Conservation (phyloP, 768 basidiomycete species). For the Serendipita indica region DNA sequence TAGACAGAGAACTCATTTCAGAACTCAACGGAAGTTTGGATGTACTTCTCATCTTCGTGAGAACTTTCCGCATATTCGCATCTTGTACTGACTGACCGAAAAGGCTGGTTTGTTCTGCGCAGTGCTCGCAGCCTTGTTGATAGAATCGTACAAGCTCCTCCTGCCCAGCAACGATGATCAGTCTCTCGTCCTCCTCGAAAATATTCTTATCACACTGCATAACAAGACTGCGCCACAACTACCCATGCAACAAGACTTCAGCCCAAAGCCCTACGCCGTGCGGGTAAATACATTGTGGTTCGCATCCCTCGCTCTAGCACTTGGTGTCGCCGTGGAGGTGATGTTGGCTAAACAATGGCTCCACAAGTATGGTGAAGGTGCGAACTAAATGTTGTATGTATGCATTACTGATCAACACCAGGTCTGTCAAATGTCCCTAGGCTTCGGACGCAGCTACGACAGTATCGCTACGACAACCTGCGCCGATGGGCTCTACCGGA, state of each 20-base stretch:
- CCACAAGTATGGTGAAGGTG: constrained; percentile 2
- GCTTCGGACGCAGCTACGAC: constrained; percentile 26
- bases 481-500: constrained; percentile 26
- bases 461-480: constrained; percentile 29
- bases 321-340: constrained; percentile 6
- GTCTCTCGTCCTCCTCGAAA: background rate
- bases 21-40: constrained; percentile 7
- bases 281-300: constrained; percentile 2
- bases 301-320: background rate
- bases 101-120: constrained; percentile 6
- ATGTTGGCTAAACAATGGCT: constrained; percentile 7
- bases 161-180: background rate
- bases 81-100: too few relatives aligned
- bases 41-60: constrained; percentile 5
- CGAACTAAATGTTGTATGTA: background rate
- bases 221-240: background rate
- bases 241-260: background rate
- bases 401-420: background rate
- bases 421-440: background rate
- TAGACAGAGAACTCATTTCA: background rate
- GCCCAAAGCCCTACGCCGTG: background rate
- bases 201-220: background rate
- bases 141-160: constrained; percentile 5
- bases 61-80: background rate
- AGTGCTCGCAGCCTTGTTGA: background rate